Evolutionary conservation across 2,329 filamentous ascomycete species (phyloP), one percentile per base, ranked within the genome.

Genomic region (Fusarium subglutinans): DNA sequence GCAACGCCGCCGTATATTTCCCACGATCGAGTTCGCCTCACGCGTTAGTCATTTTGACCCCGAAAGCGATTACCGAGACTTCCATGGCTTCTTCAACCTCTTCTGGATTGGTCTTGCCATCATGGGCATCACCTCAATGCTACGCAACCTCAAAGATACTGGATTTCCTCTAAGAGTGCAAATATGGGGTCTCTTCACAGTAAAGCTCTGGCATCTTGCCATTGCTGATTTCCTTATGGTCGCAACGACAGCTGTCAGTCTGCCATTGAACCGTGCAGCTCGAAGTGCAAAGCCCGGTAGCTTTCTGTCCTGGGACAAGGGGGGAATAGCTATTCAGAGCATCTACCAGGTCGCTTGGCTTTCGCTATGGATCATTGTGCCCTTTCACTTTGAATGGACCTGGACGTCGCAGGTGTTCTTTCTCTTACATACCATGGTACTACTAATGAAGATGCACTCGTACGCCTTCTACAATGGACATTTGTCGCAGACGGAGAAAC

Each of bases 401-500:
- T 99, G 96, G 96, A 99, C 96, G 1, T 92, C 96, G 6, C 96
- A 98, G 80, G 96, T 99, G 44, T 99, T 97, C 82, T 90, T 99
- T 77, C 92, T 95, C 17, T 87, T 99, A 40, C 96, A 99, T 83
- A 92, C 95, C 48, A 90, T 99, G 83, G 92, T 94, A 13, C 87
- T 99, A 26, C 90, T 98, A 57, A 99, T 99, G 96, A 99, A 99
- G 87, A 96, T 98, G 91, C 96, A 99, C 82, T 98, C 95, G 11
- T 99, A 98, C 80, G 93, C 94, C 30, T 99, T 98, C 82, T 99
- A 99, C 86, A 98, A 98, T 78, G 96, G 96, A 17, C 96, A 99
- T 82, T 87, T 99, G 22, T 94, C 93, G 76, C 94, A 96, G 81
- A 97, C 94, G 0, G 90, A 97, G 81, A 91, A 92, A 80, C 92